Base-by-base conservation (phyloP, 768 basidiomycete species). In the Pilatotrama ljubarskyi region DNA sequence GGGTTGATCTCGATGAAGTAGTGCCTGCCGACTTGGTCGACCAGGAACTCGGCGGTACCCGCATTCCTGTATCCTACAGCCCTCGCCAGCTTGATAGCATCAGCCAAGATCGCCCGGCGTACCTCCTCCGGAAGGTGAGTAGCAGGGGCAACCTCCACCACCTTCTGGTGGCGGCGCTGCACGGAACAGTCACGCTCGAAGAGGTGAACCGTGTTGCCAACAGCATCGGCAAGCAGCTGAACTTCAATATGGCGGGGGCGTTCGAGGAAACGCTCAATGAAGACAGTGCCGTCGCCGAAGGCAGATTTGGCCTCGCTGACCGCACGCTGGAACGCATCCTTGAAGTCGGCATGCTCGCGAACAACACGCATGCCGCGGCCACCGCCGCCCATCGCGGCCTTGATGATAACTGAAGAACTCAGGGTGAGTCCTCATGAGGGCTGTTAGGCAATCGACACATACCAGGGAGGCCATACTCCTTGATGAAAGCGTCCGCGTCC, bases 1-100 rank as follows among this genome's bases (percentile, higher is more conserved):
- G 97, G 95, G 76, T 98, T 98, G 68, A 99, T 98, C 77, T 99
- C 97, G 70, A 99, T 98, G 78, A 99, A 98, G 77, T 98, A 98
- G 76, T 97, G 94, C 67, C 95, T 83, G 68, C 93, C 94, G 81
- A 90, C 85, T 72, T 95, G 91, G 75, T 98, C 97, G 63, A 98
- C 95, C 75, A 99, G 80, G 81, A 98, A 99, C 77, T 99, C 97
- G 24, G 93, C 95, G 38, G 97, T 98, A 64, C 97, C 96, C 51
- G 97, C 97, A 74, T 97, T 98, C 65, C 93, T 84, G 75, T 99
- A 99, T 6, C 89, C 86, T 66, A 98, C 97, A 58, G 91, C 92
- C 76, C 84, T 89, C 55, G 94, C 95, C 56, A 98, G 82, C 78
- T 90, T 98, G 78, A 98, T 93, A 10, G 97, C 97, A 73, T 98